Evolutionary conservation across 345 rosid genomes (phyloP).

Genomic region (Lenwebbia sp.): DNA sequence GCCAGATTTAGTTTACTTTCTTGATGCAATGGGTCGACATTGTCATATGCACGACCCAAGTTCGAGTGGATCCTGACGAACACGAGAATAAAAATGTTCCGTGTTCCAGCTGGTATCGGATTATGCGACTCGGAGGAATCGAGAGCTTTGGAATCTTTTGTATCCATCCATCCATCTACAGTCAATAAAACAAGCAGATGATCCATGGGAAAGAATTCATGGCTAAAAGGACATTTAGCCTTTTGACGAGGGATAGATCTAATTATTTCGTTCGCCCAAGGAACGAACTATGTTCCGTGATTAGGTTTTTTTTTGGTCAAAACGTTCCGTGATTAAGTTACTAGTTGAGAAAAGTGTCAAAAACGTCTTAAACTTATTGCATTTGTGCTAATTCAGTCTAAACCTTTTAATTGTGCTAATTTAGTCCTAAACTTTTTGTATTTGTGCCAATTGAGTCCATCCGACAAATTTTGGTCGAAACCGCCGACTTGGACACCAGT

Average conservation of each 20-base stretch:
- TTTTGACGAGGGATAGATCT: no score
- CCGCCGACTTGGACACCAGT: no score
- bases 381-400: no score
- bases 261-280: no score
- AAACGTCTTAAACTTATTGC: no score
- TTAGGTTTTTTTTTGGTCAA: no score
- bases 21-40: neutral
- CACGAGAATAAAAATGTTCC: no score
- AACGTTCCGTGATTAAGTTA: neutral
- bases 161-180: neutral
- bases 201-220: neutral
- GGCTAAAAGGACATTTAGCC: neutral
- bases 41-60: neutral
- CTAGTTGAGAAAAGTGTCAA: no score
- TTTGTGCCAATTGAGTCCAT: no score
- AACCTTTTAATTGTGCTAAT: no score
- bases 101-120: neutral
- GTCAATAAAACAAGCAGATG: neutral
- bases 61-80: neutral
- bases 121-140: neutral
- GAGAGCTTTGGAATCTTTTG: neutral
- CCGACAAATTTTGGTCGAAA: no score
- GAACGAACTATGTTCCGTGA: neutral
- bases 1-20: neutral
- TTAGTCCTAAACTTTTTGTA: no score